A percentile compares a stretch with the other conserved stretches of the same genome.
Conservation (phyloP, 2,329 filamentous ascomycete species). For the Tothia fuscella region DNA sequence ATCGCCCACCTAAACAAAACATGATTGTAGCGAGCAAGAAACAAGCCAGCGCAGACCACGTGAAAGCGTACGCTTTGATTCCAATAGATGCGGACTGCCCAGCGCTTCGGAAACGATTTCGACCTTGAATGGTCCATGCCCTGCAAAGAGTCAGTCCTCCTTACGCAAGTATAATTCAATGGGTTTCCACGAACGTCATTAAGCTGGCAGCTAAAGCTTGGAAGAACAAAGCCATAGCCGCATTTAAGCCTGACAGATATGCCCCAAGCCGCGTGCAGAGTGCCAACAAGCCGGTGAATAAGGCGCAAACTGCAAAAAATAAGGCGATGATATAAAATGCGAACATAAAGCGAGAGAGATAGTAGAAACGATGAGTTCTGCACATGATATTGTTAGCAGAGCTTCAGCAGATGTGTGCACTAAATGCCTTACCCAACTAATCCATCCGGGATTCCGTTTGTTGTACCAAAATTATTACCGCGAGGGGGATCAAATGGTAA, state of each 20-base stretch:
- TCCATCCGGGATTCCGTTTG: slow-evolving; percentile 36
- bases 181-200: slow-evolving; percentile 54
- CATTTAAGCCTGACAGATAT: slow-evolving; percentile 49
- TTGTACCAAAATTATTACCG: slow-evolving; percentile 46
- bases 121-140: slow-evolving; percentile 56
- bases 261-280: slow-evolving; percentile 60
- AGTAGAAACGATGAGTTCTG: slow-evolving; percentile 54
- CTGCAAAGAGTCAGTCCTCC: slow-evolving; percentile 24
- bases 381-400: neutral
- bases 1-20: slow-evolving; percentile 50
- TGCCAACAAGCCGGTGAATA: slow-evolving; percentile 57
- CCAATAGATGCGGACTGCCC: slow-evolving; percentile 51
- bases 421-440: slow-evolving; percentile 38
- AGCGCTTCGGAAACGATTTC: slow-evolving; percentile 48
- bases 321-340: slow-evolving; percentile 79
- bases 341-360: slow-evolving; percentile 85
- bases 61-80: slow-evolving; percentile 60
- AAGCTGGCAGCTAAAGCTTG: slow-evolving; percentile 53
- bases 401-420: neutral
- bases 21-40: slow-evolving; percentile 55
- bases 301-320: slow-evolving; percentile 59
- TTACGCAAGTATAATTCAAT: slow-evolving; percentile 8
- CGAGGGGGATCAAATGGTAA: slow-evolving; percentile 52
- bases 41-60: slow-evolving; percentile 58
- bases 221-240: slow-evolving; percentile 54